phyloP scores from a whole-genome alignment of 139 green algal genomes.

The Chlorella vulgaris region DNA sequence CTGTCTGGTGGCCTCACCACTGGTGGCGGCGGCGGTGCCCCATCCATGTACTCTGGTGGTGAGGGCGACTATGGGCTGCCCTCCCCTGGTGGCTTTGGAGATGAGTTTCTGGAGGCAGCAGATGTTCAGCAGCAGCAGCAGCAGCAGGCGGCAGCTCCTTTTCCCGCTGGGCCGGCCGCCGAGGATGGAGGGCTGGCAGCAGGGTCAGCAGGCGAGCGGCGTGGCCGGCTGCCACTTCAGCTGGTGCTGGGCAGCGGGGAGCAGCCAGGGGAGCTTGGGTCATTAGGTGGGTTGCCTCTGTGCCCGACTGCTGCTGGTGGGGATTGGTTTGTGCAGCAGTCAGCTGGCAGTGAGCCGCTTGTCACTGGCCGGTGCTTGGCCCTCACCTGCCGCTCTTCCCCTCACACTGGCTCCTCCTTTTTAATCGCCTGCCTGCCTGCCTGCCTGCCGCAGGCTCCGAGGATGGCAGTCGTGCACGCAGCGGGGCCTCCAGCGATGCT shows the following conservation, averaged over 20 bases:
- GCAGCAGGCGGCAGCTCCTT: not conserved
- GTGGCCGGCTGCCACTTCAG: not conserved
- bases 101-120: slow-evolving; percentile 5
- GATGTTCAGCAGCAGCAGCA: slow-evolving; percentile 32
- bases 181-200: not conserved
- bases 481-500: not conserved
- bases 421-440: not conserved
- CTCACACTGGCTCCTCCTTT: not conserved
- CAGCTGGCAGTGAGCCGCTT: not conserved
- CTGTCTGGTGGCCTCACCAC: slow-evolving; percentile 11
- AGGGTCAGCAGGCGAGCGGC: not conserved
- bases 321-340: not conserved
- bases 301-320: not conserved
- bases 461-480: not conserved
- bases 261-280: not conserved
- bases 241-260: slow-evolving; percentile 9
- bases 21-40: not conserved
- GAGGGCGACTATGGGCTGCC: not conserved
- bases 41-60: slow-evolving; percentile 6
- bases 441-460: not conserved
- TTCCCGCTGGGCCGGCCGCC: not conserved
- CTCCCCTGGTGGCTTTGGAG: not conserved
- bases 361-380: not conserved
- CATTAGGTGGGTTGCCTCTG: not conserved
- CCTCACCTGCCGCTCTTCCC: not conserved